Base-by-base conservation (phyloP, 345 rosid species). In the Odontarrhena argentea region DNA sequence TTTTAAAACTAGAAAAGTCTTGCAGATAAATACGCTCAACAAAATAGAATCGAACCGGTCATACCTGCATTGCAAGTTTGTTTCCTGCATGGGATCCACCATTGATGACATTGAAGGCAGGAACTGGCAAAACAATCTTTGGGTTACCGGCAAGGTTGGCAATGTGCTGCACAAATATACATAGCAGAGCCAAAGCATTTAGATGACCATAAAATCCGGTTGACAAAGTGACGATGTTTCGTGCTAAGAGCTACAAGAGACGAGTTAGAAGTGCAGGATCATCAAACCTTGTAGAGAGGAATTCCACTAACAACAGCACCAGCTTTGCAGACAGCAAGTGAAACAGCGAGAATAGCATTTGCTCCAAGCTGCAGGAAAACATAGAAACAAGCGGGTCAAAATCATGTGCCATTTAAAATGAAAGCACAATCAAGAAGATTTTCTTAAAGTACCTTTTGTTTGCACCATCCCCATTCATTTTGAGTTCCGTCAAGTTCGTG, bases 401-500 rank as follows among this genome's bases (percentile, higher is more conserved):
- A 18, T 18, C 22, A 18, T 18, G 22, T 18, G 22, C 22, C 22
- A 18, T 18, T 18, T 18, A 18, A 18, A 18, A 18, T 18, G 22
- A 18, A 18, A 18, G 22, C 22, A 18, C 51, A 58, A 59, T 15
- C 4, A 51, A 3, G 48, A 13, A 15, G 4, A 36, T 34, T 8
- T 8, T 37, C 10, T 0, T n/a, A 2, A 40, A 13, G 32, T 40
- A 94, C 99, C 97, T 94, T 94, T 66, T 91, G 95, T 58, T 94
- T 94, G 86, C 99, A 91, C 97, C 99, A 94, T 54, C 99, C 97
- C 97, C 99, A 94, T 79, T 94, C 99, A 2, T 88, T 94, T 12
- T 85, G 89, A 52, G 99, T 94, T 68, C 99, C 97, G 60, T 94
- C 99, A 61, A 94, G 91, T 43, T 88, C 80, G 54, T 87, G 97